phyloP scores from a whole-genome alignment of 768 basidiomycete genomes.

The Mycena olivaceomarginata region DNA sequence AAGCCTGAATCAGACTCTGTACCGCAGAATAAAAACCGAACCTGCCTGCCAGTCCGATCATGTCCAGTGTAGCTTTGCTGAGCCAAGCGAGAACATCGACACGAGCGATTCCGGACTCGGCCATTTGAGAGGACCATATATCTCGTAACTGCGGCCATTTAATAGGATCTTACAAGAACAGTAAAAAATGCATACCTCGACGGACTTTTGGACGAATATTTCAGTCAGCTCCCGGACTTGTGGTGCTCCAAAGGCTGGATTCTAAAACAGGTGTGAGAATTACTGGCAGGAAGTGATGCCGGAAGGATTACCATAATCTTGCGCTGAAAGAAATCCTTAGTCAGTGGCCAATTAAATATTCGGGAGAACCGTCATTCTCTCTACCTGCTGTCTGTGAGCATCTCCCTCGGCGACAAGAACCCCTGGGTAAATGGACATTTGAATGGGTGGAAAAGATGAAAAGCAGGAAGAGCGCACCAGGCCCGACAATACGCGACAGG shows the following conservation, averaged over 20 bases:
- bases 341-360: not conserved
- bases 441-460: not conserved
- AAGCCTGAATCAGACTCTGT: not conserved
- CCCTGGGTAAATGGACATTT: slow-evolving; percentile 49
- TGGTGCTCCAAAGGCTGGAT: slow-evolving; percentile 68
- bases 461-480: slow-evolving; percentile 22
- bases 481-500: slow-evolving; percentile 54
- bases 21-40: not conserved
- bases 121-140: not conserved
- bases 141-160: not conserved
- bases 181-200: not conserved
- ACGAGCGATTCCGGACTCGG: not conserved
- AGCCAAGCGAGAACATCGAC: slow-evolving; percentile 20
- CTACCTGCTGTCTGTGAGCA: slow-evolving; percentile 45
- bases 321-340: slow-evolving; percentile 38
- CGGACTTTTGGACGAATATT: slow-evolving; percentile 60
- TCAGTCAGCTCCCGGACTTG: slow-evolving; percentile 65
- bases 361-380: no score
- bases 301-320: slow-evolving; percentile 48
- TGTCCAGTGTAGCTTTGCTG: slow-evolving; percentile 22
- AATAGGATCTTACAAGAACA: not conserved
- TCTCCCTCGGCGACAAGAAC: slow-evolving; percentile 55
- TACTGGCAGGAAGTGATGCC: not conserved
- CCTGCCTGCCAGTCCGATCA: slow-evolving; percentile 18
- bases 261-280: slow-evolving; percentile 47